Evolutionary conservation across 2,329 filamentous ascomycete genomes (phyloP).

Genomic region (Verticillium klebahnii): DNA sequence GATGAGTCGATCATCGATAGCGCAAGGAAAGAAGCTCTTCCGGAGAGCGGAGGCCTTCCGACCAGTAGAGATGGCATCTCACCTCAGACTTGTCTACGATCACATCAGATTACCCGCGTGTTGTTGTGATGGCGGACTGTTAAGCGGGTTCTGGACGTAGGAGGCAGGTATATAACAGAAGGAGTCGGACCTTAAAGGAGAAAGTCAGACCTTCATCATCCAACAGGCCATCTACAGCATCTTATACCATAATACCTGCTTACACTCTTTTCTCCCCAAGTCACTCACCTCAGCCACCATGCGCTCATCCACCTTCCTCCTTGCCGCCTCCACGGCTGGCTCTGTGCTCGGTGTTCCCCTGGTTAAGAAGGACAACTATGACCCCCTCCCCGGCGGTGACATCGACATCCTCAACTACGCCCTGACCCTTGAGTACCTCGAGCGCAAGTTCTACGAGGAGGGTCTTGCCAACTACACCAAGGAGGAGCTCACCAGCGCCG

Average conservation of each 20-base stretch:
- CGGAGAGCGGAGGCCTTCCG: not conserved
- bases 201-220: not conserved
- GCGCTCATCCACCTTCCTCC: not conserved
- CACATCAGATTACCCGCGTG: not conserved
- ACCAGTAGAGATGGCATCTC: not conserved
- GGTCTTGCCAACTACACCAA: conserved; percentile 54
- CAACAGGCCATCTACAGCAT: not conserved
- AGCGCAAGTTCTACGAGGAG: conserved; percentile 58
- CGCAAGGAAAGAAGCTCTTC: not conserved
- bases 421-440: conserved; percentile 49
- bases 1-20: not conserved
- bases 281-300: not conserved
- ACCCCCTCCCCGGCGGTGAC: conserved; percentile 14
- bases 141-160: not conserved
- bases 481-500: conserved; percentile 46
- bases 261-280: not conserved
- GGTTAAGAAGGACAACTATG: conserved; percentile 13
- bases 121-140: not conserved
- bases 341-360: conserved; percentile 5
- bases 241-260: not conserved
- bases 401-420: conserved; percentile 40
- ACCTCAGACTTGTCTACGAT: not conserved
- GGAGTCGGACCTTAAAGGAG: not conserved
- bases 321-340: not conserved
- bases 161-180: not conserved